Conservation (phyloP, 2,329 filamentous ascomycete genomes). For the Pseudocercospora fuligena region DNA sequence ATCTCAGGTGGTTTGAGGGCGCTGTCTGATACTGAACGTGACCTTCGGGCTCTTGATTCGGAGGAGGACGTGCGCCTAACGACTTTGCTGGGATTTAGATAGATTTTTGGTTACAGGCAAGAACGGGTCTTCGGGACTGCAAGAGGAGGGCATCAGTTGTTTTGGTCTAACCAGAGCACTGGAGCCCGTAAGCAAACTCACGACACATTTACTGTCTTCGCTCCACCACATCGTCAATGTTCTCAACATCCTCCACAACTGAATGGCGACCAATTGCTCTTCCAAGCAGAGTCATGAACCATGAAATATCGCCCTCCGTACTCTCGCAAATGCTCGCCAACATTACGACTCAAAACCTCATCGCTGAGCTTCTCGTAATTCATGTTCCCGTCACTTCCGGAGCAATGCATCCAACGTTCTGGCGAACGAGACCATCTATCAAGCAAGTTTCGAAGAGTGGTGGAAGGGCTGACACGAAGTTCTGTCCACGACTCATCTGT, state of each 20-base stretch:
- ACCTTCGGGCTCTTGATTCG: not conserved
- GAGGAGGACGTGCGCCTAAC: not conserved
- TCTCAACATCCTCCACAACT: not conserved
- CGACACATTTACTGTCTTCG: not conserved
- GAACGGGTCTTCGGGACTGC: conserved; percentile 9
- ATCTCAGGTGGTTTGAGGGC: not conserved
- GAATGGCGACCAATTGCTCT: not conserved
- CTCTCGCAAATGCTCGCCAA: not conserved
- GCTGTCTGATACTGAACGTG: not conserved
- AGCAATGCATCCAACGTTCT: not conserved
- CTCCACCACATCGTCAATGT: not conserved
- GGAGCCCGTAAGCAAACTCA: not conserved
- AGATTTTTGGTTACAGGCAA: not conserved
- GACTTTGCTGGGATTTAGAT: not conserved
- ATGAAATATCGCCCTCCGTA: not conserved
- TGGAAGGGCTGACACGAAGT: not conserved
- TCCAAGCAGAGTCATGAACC: not conserved
- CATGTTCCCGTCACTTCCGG: not conserved
- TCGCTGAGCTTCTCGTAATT: not conserved
- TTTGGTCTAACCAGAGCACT: conserved; percentile 9
- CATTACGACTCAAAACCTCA: not conserved
- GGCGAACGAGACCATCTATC: not conserved
- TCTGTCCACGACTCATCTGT: not conserved
- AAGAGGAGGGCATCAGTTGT: conserved; percentile 17
- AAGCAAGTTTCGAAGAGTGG: not conserved